phyloP scores from a whole-genome alignment of 202 grass and related monocot species.

The Schoenoplectus triqueter region DNA sequence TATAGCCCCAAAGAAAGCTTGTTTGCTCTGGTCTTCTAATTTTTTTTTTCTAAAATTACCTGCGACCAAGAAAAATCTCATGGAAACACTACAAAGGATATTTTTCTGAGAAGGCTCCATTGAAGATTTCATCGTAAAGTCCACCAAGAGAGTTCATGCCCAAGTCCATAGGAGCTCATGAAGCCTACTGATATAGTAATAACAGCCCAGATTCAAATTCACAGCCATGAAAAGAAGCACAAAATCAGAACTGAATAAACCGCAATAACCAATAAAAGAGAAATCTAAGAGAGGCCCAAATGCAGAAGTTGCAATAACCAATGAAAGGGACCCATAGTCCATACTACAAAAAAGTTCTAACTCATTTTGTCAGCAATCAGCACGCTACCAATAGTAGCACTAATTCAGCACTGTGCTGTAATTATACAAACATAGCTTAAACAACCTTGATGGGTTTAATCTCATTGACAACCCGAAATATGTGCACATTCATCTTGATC shows the following conservation, averaged over 20 bases:
- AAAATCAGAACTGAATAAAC: neutral
- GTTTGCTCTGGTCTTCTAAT: neutral
- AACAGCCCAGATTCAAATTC: neutral
- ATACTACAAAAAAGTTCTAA: too few species aligned
- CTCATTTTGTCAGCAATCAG: neutral
- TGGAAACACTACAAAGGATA: neutral
- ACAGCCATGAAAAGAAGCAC: neutral
- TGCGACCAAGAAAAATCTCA: neutral
- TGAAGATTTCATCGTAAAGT: neutral
- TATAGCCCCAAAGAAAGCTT: neutral
- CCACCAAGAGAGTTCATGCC: neutral
- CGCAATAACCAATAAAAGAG: neutral
- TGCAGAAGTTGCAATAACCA: neutral
- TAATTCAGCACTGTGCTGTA: neutral
- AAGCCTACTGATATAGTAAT: neutral
- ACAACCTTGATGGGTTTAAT: neutral
- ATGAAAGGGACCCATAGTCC: neutral
- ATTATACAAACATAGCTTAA: neutral
- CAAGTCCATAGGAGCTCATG: neutral
- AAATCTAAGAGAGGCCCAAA: neutral
- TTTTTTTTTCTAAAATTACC: neutral
- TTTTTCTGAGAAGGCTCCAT: neutral
- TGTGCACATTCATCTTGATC: neutral
- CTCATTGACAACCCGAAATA: neutral
- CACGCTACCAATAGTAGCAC: too few species aligned